Evolutionary conservation across 176 grass and related monocot species (phyloP).

Genomic region (Aegilops speltoides): DNA sequence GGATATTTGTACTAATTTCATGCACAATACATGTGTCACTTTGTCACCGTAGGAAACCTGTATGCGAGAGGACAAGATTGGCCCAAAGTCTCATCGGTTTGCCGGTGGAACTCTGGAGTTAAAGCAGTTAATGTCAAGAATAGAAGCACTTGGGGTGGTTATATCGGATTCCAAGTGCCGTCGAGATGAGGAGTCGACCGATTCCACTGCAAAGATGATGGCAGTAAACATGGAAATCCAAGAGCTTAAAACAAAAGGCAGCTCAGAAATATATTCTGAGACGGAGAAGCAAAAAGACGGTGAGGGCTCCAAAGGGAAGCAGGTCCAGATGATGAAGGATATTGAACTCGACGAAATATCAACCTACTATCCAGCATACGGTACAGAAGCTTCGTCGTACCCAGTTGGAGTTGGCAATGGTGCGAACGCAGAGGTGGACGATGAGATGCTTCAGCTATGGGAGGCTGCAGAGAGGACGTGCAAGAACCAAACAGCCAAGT

Average conservation of each 20-base stretch:
- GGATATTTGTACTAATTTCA: slow-evolving; percentile 13
- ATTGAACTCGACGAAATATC: slow-evolving; percentile 86
- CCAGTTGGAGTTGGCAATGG: slow-evolving; percentile 31
- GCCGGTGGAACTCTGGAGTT: slow-evolving; percentile 38
- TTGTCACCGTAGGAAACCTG: slow-evolving; percentile 39
- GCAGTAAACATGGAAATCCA: slow-evolving; percentile 35
- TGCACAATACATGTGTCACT: neutral
- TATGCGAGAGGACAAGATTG: neutral
- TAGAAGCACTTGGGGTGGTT: slow-evolving; percentile 58
- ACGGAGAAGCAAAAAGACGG: slow-evolving; percentile 33
- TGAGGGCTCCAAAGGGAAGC: slow-evolving; percentile 59
- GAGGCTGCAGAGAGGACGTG: slow-evolving; percentile 77
- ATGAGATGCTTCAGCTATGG: slow-evolving; percentile 94
- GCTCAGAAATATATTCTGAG: slow-evolving; percentile 34
- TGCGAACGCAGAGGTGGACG: slow-evolving; percentile 55
- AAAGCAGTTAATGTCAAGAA: slow-evolving; percentile 56
- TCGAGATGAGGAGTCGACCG: slow-evolving; percentile 46
- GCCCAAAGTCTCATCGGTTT: neutral
- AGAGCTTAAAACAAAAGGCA: slow-evolving; percentile 38
- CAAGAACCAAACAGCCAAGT: slow-evolving; percentile 51
- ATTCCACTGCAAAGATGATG: slow-evolving; percentile 37
- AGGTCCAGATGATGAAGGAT: slow-evolving; percentile 75
- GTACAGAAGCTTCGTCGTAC: slow-evolving; percentile 40
- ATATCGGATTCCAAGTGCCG: slow-evolving; percentile 32
- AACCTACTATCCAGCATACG: slow-evolving; percentile 53